These are phyloP conservation scores for Andrographis paniculata DNA, from an alignment of 305 asterid species.

Conservation along the genomic window DNA sequence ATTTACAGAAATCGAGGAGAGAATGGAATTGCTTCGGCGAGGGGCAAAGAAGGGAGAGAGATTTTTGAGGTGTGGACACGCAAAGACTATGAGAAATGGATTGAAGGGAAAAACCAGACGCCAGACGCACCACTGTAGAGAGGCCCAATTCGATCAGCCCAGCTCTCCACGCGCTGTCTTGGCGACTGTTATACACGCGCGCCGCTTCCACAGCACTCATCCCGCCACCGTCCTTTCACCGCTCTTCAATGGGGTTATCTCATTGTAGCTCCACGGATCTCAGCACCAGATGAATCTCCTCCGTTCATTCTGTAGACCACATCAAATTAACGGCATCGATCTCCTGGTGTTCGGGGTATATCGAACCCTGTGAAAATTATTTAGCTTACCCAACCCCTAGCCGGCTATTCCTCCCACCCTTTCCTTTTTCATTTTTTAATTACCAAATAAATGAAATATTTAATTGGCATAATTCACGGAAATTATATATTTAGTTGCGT, in stretches of 20 bases:
- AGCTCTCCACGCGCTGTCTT: constrained; percentile 10
- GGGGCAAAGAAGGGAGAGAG: constrained; percentile 19
- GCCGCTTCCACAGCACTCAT: not conserved
- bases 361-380: too few species aligned
- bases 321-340: too few species aligned
- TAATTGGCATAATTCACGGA: too few species aligned
- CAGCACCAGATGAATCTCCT: not conserved
- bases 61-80: constrained; percentile 21
- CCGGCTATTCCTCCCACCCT: too few species aligned
- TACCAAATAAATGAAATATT: too few species aligned
- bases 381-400: too few species aligned
- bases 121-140: constrained; percentile 18
- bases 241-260: not conserved
- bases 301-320: not conserved
- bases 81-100: constrained; percentile 18
- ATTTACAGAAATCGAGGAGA: constrained; percentile 19
- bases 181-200: constrained; percentile 18
- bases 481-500: too few species aligned
- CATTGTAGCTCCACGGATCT: not conserved
- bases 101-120: constrained; percentile 7
- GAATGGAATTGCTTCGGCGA: constrained; percentile 23
- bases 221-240: not conserved
- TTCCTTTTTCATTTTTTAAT: too few species aligned
- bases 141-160: constrained; percentile 22
- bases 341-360: too few species aligned